Base-by-base conservation (phyloP, 2,329 filamentous ascomycete species). In the Sarocladium kiliense region DNA sequence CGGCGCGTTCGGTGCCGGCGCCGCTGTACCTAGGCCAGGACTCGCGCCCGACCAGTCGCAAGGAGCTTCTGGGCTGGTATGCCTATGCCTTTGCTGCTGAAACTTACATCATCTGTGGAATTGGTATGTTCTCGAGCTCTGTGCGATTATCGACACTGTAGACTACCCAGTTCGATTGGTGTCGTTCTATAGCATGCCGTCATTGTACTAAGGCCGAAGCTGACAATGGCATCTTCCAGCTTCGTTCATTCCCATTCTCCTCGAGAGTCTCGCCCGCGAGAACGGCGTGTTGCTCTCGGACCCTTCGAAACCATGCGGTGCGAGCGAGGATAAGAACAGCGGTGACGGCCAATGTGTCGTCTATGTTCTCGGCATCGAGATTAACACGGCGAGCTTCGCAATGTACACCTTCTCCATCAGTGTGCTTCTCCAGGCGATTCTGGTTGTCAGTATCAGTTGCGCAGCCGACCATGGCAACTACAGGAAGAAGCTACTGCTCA, bases 391-490 rank as follows among this genome's bases (percentile, higher is more conserved):
- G 34, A 95, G 89, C 70, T 97, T 97, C 70, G 93, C 91, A 68
- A 96, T 97, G 91, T 97, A 97, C 73, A 97, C 91, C 2, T 99
- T 99, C 71, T 96, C 91, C 56, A 77, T 95, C 65, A 95, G 90
- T 67, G 94, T 99, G 1, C 71, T 97, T 19, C 71, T 97, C 11
- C 94, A 99, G 69, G 89, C 92, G 1, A 72, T 97, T 26, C 75
- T 97, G 27, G 95, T 99, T 42, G 91, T 99, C 60, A 96, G 91
- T 66, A 96, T 99, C 78, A 96, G 91, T 65, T 94, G 90, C 55
- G 92, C 93, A 7, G 94, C 94, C 56, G 94, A 99, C 69, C 93
- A 97, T 71, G 94, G 94, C 59, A 87, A 83, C 62, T 94, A 92
- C 74, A 86, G 94, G 57, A 99, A 97, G 77, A 88, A 85, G 54